Evolutionary conservation across 2,329 filamentous ascomycete genomes (phyloP).

Genomic region (Ceratocystis colombiana): DNA sequence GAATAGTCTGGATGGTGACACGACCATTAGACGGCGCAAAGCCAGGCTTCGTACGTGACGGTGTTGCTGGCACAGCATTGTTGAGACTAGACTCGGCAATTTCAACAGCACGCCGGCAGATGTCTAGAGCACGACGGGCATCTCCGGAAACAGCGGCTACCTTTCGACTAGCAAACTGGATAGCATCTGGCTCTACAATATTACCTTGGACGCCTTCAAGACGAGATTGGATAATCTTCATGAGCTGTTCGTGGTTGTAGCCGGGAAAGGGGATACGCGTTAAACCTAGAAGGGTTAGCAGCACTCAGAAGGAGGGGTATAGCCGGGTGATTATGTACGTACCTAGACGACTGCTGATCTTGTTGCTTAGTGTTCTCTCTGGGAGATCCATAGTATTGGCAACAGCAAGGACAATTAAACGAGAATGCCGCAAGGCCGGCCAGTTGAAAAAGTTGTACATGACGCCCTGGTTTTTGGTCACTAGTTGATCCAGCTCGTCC

Average conservation of each 20-base stretch:
- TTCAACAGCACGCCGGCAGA: conserved; percentile 89
- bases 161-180: conserved; percentile 93
- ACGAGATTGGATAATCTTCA: conserved; percentile 94
- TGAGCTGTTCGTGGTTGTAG: conserved; percentile 93
- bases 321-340: conserved; percentile 27
- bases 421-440: conserved; percentile 82
- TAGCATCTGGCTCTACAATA: conserved; percentile 82
- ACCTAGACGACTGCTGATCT: conserved; percentile 83
- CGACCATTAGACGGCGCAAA: conserved; percentile 33
- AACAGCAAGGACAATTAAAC: conserved; percentile 90
- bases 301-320: not conserved
- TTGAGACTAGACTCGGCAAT: conserved; percentile 55
- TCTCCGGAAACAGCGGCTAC: conserved; percentile 95
- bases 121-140: conserved; percentile 82
- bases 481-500: conserved; percentile 96
- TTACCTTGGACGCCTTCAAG: conserved; percentile 78
- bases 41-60: conserved; percentile 36
- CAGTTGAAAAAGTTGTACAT: conserved; percentile 99
- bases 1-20: conserved; percentile 88
- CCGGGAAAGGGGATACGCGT: conserved; percentile 95
- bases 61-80: conserved; percentile 32
- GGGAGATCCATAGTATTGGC: conserved; percentile 99
- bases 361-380: conserved; percentile 92
- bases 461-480: conserved; percentile 97
- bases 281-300: conserved; percentile 41